Evolutionary conservation across 1,139 yeast species (phyloP), one percentile per base, ranked within the genome.

Genomic region (Insectozyma bohioensis): DNA sequence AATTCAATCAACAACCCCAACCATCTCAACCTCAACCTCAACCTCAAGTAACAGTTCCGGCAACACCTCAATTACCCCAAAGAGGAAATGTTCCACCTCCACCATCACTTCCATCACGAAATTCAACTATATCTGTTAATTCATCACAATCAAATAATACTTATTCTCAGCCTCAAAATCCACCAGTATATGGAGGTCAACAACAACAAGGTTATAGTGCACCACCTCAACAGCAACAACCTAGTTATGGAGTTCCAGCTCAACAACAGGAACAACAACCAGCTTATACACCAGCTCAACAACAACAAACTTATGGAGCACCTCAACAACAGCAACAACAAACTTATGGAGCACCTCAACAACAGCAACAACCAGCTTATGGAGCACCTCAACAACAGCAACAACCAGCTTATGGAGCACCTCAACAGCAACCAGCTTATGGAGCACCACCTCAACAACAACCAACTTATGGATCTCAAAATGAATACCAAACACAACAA

Each of bases 21-120:
- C 31, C 30, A 24, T 37, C 36, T 10, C 34, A 34, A 6, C 37
- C 32, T 20, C 39, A 30, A 5, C 14, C 19, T 9, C 44, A 33
- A 37, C n/a, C n/a, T n/a, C n/a, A n/a, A n/a, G n/a, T n/a, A n/a
- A n/a, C n/a, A n/a, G n/a, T n/a, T n/a, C n/a, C n/a, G n/a, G n/a
- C n/a, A n/a, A n/a, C n/a, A n/a, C 24, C 30, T 14, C 33, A 37
- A 28, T n/a, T 28, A 16, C 31, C 35, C 9, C 31, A 17, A 23
- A 22, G 33, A 23, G 19, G 19, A 9, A 16, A 16, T 12, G 22
- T 16, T 12, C 31, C 31, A 9, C 31, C 20, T 12, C 36, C 32
- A 12, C 39, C 39, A 11, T 6, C 26, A 13, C 24, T 31, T 13
- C 33, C 35, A 10, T 14, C 30, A 14, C 28, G 32, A 28, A 24